A percentile compares a stretch with the other conserved stretches of the same genome.
Conservation (phyloP, 441 rosid species). For the Rhodomyrtus psidioides region DNA sequence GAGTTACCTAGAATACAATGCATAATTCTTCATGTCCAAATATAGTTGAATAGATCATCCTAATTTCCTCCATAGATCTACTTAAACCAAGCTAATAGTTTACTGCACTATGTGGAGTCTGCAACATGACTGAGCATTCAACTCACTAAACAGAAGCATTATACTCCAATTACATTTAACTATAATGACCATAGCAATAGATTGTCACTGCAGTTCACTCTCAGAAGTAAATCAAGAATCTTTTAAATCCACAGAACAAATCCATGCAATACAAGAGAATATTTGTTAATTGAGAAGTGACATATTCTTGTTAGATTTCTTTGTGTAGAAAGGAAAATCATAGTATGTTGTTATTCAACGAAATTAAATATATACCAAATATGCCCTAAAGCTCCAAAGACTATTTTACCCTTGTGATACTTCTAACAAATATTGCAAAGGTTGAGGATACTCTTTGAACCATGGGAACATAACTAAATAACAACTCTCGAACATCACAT, state of each 20-base stretch:
- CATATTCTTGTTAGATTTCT: background rate
- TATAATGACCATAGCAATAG: background rate
- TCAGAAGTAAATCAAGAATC: background rate
- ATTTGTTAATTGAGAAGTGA: background rate
- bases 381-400: no score
- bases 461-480: background rate
- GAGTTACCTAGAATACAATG: conserved; percentile 26
- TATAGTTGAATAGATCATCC: background rate
- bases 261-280: background rate
- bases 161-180: background rate
- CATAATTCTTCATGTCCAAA: background rate
- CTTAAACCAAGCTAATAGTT: background rate
- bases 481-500: background rate
- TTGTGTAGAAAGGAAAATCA: background rate
- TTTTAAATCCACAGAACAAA: background rate
- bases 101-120: background rate
- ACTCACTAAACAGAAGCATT: background rate
- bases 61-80: background rate
- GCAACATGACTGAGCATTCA: background rate
- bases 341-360: no score
- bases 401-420: no score
- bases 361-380: no score
- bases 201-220: background rate
- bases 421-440: background rate
- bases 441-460: background rate